Conservation (phyloP, 1,139 yeast species). For the Blastobotrys illinoisensis region DNA sequence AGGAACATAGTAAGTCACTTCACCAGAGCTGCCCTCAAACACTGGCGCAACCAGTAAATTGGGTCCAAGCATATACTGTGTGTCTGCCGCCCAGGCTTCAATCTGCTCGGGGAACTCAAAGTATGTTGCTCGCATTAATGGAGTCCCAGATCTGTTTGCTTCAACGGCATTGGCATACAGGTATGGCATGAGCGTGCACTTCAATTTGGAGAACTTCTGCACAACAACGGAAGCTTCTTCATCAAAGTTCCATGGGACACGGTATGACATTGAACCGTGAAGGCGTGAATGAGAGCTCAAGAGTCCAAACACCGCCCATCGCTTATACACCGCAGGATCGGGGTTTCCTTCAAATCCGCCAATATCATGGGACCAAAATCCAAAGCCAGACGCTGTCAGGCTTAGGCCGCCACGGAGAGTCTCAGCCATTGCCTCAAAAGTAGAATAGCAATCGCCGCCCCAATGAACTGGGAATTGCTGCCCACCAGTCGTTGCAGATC, state of each 20-base stretch:
- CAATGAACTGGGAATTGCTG: conserved; percentile 41
- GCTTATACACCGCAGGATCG: conserved; percentile 37
- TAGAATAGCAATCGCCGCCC: conserved; percentile 41
- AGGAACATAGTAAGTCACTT: conserved; percentile 34
- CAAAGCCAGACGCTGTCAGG: conserved; percentile 23
- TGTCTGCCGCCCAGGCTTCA: conserved; percentile 30
- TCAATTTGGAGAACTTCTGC: conserved; percentile 35
- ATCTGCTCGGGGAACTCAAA: conserved; percentile 34
- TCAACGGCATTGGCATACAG: conserved; percentile 31
- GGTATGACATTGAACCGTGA: conserved; percentile 37
- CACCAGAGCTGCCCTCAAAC: conserved; percentile 28
- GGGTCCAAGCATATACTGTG: conserved; percentile 37
- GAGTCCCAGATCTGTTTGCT: conserved; percentile 31
- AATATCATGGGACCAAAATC: conserved; percentile 41
- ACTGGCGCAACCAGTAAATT: conserved; percentile 37
- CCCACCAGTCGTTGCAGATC: conserved; percentile 37
- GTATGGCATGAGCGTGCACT: conserved; percentile 36
- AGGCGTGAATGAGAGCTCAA: conserved; percentile 38
- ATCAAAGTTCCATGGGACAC: conserved; percentile 40
- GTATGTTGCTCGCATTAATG: conserved; percentile 35
- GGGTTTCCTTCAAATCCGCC: conserved; percentile 42
- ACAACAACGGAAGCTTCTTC: conserved; percentile 36
- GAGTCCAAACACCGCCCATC: conserved; percentile 39
- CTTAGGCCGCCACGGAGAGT: conserved; percentile 38
- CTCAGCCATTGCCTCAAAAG: conserved; percentile 41